Percentiles rank a stretch among this genome's conserved stretches.
Evolutionary conservation across 2,329 filamentous ascomycete genomes (phyloP).

Genomic region (Penicillium sp.): DNA sequence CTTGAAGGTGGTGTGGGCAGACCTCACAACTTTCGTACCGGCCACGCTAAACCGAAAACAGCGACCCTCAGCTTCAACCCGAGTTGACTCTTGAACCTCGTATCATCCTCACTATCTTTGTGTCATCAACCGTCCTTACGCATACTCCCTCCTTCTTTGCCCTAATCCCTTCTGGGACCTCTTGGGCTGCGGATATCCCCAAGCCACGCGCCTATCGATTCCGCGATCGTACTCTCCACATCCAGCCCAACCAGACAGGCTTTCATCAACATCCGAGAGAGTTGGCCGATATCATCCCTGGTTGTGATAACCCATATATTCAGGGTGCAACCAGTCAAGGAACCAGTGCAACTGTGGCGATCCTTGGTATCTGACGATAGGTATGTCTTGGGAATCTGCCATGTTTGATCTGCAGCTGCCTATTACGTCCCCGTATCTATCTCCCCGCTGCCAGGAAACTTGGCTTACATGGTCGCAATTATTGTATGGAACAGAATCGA

Average conservation of each 20-base stretch:
- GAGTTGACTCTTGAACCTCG: constrained; percentile 26
- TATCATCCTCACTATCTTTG: constrained; percentile 33
- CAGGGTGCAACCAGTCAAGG: constrained; percentile 32
- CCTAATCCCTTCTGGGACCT: constrained; percentile 26
- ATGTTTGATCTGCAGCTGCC: constrained; percentile 18
- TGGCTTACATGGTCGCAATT: constrained; percentile 35
- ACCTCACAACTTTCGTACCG: constrained; percentile 23
- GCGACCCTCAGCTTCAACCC: constrained; percentile 42
- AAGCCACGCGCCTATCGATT: constrained; percentile 20
- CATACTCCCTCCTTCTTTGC: constrained; percentile 16
- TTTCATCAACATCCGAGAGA: constrained; percentile 20
- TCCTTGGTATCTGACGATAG: constrained; percentile 44
- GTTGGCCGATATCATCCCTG: constrained; percentile 28
- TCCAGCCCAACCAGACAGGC: constrained; percentile 14
- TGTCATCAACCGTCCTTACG: constrained; percentile 30
- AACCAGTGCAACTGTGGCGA: constrained; percentile 43
- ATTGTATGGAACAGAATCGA: constrained; percentile 43
- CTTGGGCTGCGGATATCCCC: constrained; percentile 25
- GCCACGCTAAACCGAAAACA: constrained; percentile 42
- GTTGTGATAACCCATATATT: constrained; percentile 33
- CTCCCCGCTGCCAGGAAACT: constrained; percentile 20
- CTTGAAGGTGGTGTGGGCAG: constrained; percentile 22
- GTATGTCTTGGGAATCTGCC: constrained; percentile 29
- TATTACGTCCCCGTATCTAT: constrained; percentile 11
- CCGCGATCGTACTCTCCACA: constrained; percentile 19